phyloP scores from a whole-genome alignment of 1,284 basidiomycete genomes.

The Rhodotorula sp. region DNA sequence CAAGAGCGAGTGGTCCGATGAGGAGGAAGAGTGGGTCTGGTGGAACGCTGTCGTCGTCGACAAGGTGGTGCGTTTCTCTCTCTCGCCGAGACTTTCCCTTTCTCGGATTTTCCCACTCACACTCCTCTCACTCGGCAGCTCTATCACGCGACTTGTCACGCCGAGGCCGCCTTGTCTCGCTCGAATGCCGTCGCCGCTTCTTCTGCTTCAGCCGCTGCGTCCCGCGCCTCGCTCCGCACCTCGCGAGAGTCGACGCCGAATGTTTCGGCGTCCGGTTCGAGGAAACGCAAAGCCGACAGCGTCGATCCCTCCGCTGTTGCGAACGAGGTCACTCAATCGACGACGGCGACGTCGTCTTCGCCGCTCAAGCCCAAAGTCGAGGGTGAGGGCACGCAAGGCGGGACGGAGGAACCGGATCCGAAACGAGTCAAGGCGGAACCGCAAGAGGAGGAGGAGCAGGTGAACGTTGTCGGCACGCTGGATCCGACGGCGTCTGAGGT shows the following conservation, averaged over 20 bases:
- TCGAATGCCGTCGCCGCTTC: not conserved
- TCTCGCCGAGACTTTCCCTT: not conserved
- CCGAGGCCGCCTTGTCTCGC: constrained; percentile 56
- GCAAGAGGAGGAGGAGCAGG: not conserved
- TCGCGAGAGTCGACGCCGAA: constrained; percentile 9
- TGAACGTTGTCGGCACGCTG: too few relatives aligned
- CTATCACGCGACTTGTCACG: constrained; percentile 88
- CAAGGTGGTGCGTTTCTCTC: constrained; percentile 20
- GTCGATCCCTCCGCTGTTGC: not conserved
- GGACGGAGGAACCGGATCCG: not conserved
- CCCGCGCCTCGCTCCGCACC: not conserved
- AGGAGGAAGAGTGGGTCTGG: constrained; percentile 99
- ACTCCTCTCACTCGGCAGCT: constrained; percentile 55
- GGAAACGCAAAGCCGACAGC: not conserved
- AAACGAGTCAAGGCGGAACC: constrained; percentile 9
- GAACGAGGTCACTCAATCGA: too few relatives aligned
- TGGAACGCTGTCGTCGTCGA: constrained; percentile 67
- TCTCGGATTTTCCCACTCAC: not conserved
- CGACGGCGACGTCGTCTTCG: not conserved
- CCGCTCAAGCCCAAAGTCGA: not conserved
- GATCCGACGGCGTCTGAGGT: too few relatives aligned
- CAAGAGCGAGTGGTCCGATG: constrained; percentile 89
- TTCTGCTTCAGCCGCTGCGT: not conserved
- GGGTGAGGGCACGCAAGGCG: not conserved
- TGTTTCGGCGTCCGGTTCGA: not conserved